A percentile compares a stretch with the other conserved stretches of the same genome.
phyloP scores from a whole-genome alignment of 2,329 filamentous ascomycete genomes.

The Periconia sp. region DNA sequence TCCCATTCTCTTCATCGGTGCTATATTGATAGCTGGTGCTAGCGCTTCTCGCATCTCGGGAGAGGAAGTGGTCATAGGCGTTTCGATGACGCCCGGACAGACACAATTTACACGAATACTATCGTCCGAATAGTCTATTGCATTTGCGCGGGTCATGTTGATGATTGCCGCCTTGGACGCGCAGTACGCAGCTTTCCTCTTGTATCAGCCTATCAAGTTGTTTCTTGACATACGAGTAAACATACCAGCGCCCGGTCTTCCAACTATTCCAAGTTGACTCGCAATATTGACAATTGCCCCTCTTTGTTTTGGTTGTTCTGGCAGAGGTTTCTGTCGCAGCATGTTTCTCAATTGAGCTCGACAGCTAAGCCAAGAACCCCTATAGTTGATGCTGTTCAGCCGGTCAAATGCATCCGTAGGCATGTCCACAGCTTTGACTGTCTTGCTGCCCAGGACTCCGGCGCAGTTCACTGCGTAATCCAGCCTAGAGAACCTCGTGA shows the following conservation, averaged over 20 bases:
- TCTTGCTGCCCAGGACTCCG: slow-evolving; percentile 54
- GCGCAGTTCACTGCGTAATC: slow-evolving; percentile 65
- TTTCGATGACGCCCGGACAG: slow-evolving; percentile 59
- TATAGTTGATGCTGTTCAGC: slow-evolving; percentile 62
- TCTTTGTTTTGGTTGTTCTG: slow-evolving; percentile 40
- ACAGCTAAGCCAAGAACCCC: slow-evolving; percentile 63
- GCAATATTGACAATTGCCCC: slow-evolving; percentile 63
- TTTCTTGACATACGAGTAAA: background rate
- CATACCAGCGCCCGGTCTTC: slow-evolving; percentile 30
- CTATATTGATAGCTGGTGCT: slow-evolving; percentile 49
- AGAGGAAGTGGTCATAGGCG: slow-evolving; percentile 42
- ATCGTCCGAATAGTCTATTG: slow-evolving; percentile 60
- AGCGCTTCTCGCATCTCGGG: slow-evolving; percentile 38
- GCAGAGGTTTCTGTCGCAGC: slow-evolving; percentile 56
- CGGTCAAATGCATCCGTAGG: slow-evolving; percentile 57
- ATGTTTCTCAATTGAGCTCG: slow-evolving; percentile 58
- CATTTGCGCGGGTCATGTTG: slow-evolving; percentile 63
- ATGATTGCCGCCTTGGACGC: slow-evolving; percentile 65
- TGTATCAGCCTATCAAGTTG: slow-evolving; percentile 10
- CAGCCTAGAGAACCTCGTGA: slow-evolving; percentile 51
- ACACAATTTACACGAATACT: slow-evolving; percentile 65
- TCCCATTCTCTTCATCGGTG: slow-evolving; percentile 57
- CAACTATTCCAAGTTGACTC: slow-evolving; percentile 57
- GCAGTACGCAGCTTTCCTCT: slow-evolving; percentile 58
- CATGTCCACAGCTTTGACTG: slow-evolving; percentile 55